phyloP scores from a whole-genome alignment of 2,329 filamentous ascomycete species.

The Fusarium graminum region DNA sequence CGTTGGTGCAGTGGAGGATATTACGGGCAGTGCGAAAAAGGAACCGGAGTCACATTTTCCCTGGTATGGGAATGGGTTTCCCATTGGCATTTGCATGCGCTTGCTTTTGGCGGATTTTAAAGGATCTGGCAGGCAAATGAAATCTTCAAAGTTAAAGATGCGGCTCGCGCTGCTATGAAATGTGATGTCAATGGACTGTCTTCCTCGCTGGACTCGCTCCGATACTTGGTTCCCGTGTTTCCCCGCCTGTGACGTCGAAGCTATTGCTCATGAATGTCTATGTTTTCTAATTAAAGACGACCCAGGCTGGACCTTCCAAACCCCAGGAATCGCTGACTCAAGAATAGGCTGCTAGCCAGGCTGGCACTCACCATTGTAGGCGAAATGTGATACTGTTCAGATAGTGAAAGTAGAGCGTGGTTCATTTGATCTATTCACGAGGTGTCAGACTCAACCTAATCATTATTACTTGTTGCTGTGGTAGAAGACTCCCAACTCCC shows the following conservation, averaged over 20 bases:
- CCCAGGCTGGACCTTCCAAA: background rate
- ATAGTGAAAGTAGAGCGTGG: background rate
- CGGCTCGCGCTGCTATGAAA: constrained; percentile 37
- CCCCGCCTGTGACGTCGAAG: constrained; percentile 8
- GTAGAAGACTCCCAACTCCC: constrained; percentile 5
- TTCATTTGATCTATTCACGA: background rate
- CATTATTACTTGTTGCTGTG: background rate
- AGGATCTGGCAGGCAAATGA: constrained; percentile 66
- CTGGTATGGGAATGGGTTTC: constrained; percentile 58
- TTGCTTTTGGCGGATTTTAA: constrained; percentile 64
- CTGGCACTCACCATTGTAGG: background rate
- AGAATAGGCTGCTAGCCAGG: background rate
- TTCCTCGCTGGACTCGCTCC: constrained; percentile 36
- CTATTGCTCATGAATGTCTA: background rate
- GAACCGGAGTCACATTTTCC: constrained; percentile 57
- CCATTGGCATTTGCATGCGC: constrained; percentile 66
- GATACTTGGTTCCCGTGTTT: constrained; percentile 8
- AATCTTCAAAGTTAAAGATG: constrained; percentile 60
- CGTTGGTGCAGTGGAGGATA: constrained; percentile 45
- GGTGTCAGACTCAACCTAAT: background rate
- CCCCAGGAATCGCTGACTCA: background rate
- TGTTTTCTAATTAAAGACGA: background rate
- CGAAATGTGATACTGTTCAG: background rate
- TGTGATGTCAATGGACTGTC: constrained; percentile 47
- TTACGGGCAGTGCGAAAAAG: constrained; percentile 51